These are phyloP conservation scores for Warburgia ugandensis DNA, from an alignment of 164 flowering plant species.

Conservation along the genomic window DNA sequence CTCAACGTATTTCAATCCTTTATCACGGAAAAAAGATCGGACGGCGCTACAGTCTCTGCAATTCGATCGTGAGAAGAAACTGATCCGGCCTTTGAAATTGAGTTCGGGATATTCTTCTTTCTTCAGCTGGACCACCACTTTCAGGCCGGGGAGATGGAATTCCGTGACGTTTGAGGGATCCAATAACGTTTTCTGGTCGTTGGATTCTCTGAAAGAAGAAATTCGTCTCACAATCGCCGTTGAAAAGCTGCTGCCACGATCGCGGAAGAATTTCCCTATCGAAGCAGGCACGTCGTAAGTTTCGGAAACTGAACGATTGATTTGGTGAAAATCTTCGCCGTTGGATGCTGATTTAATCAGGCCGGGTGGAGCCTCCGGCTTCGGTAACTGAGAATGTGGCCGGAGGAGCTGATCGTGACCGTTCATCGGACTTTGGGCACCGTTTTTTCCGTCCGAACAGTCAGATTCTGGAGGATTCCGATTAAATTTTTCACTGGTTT, in stretches of 20 bases:
- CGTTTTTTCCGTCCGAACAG: no score
- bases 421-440: constrained; percentile 1
- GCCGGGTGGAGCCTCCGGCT: constrained; percentile 46
- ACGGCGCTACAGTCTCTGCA: constrained; percentile 83
- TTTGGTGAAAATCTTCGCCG: constrained; percentile 7
- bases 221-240: constrained; percentile 43
- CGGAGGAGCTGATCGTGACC: constrained; percentile 8
- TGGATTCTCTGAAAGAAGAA: constrained; percentile 30
- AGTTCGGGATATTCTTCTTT: constrained; percentile 6
- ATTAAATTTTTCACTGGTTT: no score
- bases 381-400: constrained; percentile 40
- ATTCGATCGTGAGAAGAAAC: constrained; percentile 80
- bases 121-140: constrained; percentile 52
- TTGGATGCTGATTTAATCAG: constrained; percentile 8
- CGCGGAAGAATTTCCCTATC: constrained; percentile 52
- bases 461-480: no score
- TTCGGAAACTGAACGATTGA: constrained; percentile 18
- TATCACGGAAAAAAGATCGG: constrained; percentile 51
- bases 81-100: constrained; percentile 49
- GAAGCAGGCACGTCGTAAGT: constrained; percentile 30
- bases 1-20: constrained; percentile 56
- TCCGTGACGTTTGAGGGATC: constrained; percentile 37
- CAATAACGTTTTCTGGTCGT: neutral
- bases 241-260: constrained; percentile 55
- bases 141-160: constrained; percentile 55